These are phyloP conservation scores for Allium sativum DNA, from an alignment of 106 monocot species.

Conservation along the genomic window DNA sequence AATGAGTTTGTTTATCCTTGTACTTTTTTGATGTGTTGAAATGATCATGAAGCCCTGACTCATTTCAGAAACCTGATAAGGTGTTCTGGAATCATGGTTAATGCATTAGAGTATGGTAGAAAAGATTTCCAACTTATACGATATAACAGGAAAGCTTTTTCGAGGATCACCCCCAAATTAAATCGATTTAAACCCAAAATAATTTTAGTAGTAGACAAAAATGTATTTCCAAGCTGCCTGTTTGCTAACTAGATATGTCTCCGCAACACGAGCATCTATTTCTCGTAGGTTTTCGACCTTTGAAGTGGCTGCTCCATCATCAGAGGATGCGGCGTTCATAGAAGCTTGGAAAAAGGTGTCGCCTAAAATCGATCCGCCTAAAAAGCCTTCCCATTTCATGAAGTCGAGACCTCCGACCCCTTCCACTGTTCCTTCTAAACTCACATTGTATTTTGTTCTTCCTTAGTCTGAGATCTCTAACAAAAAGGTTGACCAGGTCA, in stretches of 20 bases:
- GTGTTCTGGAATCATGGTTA: no score
- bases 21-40: no score
- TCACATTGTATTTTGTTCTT: constrained; percentile 48
- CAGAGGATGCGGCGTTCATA: constrained; percentile 20
- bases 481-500: no score
- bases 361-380: constrained; percentile 42
- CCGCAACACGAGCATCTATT: background rate
- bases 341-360: constrained; percentile 50
- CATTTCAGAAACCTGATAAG: no score
- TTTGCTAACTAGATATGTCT: constrained; percentile 6
- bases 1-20: no score
- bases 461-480: constrained; percentile 46
- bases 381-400: constrained; percentile 37
- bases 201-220: no score
- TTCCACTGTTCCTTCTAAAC: constrained; percentile 33
- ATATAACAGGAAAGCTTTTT: no score
- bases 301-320: constrained; percentile 12
- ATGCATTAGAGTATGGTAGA: no score
- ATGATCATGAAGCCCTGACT: no score
- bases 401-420: constrained; percentile 35
- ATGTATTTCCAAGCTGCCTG: constrained; percentile 22
- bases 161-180: no score
- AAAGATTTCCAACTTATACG: no score
- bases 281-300: constrained; percentile 5
- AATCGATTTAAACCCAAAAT: no score